Conservation (phyloP, 148 eudicot species). For the Arctostaphylos glauca region DNA sequence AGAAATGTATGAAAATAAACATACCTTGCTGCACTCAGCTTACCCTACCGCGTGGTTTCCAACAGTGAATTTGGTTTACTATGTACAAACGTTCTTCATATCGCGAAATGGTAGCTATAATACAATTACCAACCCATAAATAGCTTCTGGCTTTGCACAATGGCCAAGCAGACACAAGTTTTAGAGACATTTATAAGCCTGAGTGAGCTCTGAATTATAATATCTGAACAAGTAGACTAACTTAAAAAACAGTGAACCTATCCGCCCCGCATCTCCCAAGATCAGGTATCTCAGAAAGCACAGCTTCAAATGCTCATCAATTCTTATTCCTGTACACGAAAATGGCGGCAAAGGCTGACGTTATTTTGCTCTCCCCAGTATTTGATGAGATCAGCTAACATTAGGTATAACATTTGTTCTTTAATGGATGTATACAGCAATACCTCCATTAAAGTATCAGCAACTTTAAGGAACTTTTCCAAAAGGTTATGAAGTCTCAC, state of each 20-base stretch:
- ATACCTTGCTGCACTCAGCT: too few species aligned
- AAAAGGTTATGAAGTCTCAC: not conserved
- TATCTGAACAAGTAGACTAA: not conserved
- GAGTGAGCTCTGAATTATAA: not conserved
- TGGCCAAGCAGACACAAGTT: not conserved
- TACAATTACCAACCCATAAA: not conserved
- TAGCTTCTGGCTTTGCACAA: not conserved
- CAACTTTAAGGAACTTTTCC: not conserved
- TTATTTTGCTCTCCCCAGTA: not conserved
- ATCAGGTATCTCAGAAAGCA: not conserved
- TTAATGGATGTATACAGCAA: not conserved
- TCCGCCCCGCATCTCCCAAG: not conserved
- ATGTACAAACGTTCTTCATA: not conserved
- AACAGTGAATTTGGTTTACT: not conserved
- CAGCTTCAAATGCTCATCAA: not conserved
- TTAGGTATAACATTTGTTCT: not conserved
- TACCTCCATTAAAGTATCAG: slow-evolving; percentile 1
- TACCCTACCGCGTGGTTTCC: too few species aligned
- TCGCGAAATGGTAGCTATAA: not conserved
- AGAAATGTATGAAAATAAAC: too few species aligned
- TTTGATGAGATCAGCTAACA: not conserved
- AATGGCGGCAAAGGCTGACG: not conserved
- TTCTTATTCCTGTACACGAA: not conserved
- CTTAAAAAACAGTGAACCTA: not conserved
- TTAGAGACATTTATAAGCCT: not conserved